These are phyloP conservation scores for Sporothrix phasma DNA, from an alignment of 2,329 filamentous ascomycete species.

Conservation along the genomic window DNA sequence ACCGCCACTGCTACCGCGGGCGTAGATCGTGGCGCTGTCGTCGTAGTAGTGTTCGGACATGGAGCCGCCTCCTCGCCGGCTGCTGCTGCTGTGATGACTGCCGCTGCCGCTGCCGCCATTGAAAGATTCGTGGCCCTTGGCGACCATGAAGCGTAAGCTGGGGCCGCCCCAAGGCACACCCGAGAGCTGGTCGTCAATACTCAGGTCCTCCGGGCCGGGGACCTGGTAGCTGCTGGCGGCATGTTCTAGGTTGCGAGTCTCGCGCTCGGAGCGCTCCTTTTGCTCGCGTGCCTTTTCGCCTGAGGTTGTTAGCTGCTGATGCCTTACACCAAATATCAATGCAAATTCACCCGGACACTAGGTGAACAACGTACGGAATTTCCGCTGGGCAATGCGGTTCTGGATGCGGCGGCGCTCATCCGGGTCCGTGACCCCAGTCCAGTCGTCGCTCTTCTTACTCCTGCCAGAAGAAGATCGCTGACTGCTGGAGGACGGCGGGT, in stretches of 20 bases:
- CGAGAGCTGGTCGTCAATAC: conserved; percentile 41
- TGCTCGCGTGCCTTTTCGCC: conserved; percentile 61
- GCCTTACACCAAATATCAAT: conserved; percentile 14
- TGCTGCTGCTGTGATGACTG: conserved; percentile 19
- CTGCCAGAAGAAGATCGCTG: conserved; percentile 25
- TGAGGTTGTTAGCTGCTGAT: conserved; percentile 25
- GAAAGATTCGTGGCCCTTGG: conserved; percentile 40
- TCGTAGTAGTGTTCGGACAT: conserved; percentile 9
- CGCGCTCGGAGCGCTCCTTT: conserved; percentile 55
- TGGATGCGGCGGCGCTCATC: conserved; percentile 65
- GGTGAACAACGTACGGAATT: conserved; percentile 55
- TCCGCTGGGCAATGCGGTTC: conserved; percentile 65
- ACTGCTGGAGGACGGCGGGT: conserved; percentile 20
- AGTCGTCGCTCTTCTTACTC: conserved; percentile 50
- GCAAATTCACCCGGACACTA: too few relatives aligned
- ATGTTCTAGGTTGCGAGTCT: conserved; percentile 51
- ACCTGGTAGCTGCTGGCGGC: conserved; percentile 56
- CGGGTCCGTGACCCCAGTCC: conserved; percentile 59
- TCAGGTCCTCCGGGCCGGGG: conserved; percentile 47
- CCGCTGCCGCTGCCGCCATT: conserved; percentile 32
- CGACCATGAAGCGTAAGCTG: conserved; percentile 46
- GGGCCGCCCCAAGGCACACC: conserved; percentile 65
- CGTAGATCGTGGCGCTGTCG: conserved; percentile 6
- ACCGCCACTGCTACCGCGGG: neutral
- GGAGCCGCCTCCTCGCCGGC: neutral